phyloP scores from a whole-genome alignment of 345 rosid genomes.

The Draba incana region DNA sequence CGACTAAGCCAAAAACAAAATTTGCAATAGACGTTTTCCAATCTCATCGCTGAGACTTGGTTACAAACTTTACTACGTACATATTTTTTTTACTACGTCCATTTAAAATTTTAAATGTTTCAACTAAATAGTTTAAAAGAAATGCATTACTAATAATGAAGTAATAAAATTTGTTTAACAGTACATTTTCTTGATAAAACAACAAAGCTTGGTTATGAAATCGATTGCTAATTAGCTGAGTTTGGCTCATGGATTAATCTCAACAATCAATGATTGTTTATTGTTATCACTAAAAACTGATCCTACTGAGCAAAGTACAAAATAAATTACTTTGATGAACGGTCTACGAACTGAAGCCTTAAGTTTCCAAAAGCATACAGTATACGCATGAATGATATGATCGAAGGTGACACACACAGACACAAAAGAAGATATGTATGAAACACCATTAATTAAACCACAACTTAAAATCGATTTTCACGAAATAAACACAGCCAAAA shows the following conservation, averaged over 20 bases:
- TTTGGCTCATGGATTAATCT: not conserved
- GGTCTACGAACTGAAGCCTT: slow-evolving; percentile 23
- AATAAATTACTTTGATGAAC: not conserved
- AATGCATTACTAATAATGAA: no score
- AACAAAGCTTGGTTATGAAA: no score
- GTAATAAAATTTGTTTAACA: no score
- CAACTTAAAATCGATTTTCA: slow-evolving; percentile 12
- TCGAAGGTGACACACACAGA: not conserved
- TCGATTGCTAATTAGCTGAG: no score
- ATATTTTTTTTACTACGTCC: no score
- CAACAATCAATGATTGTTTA: not conserved
- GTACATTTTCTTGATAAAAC: no score
- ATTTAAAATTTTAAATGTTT: no score
- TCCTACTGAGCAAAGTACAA: slow-evolving; percentile 1
- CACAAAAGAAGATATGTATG: slow-evolving; percentile 3
- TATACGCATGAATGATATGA: slow-evolving; percentile 6
- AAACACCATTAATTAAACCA: slow-evolving; percentile 21
- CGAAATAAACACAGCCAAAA: slow-evolving; percentile 12
- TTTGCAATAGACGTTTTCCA: no score
- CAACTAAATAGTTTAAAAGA: no score
- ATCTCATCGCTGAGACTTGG: no score
- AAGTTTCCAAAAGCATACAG: slow-evolving; percentile 30
- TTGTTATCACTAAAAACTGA: not conserved
- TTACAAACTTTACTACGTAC: no score
- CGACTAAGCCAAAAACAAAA: no score